Conservation (phyloP, 176 grass and related monocot species). For the Bonia amplexicaulis region DNA sequence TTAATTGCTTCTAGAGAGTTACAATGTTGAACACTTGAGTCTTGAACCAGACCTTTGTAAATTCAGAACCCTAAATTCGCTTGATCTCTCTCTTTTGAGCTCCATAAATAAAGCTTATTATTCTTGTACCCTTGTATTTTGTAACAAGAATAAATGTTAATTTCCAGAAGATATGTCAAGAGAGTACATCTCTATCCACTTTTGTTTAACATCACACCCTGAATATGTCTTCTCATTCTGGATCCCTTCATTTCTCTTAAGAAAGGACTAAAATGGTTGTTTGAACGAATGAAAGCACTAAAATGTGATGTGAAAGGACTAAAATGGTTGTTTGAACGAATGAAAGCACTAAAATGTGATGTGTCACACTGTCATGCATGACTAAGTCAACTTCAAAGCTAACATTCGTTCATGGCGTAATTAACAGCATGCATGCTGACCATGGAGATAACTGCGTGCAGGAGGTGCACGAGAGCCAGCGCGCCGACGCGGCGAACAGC, state of each 20-base stretch:
- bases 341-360: too few relatives aligned
- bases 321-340: too few relatives aligned
- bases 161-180: too few relatives aligned
- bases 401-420: background rate
- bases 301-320: background rate
- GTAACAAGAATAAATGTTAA: too few relatives aligned
- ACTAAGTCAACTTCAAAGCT: background rate
- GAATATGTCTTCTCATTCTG: background rate
- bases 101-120: background rate
- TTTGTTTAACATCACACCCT: too few relatives aligned
- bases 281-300: background rate
- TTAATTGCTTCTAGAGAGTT: background rate
- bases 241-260: background rate
- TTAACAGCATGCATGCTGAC: background rate
- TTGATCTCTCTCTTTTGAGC: background rate
- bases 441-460: background rate
- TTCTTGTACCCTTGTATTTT: too few relatives aligned
- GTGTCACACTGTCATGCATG: background rate
- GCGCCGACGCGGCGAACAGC: conserved; percentile 77
- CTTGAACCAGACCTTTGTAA: background rate
- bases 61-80: background rate
- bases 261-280: background rate
- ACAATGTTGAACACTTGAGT: background rate
- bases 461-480: conserved; percentile 91
- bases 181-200: too few relatives aligned